phyloP scores from a whole-genome alignment of 2,329 filamentous ascomycete genomes.

The Raffaelea arxii region DNA sequence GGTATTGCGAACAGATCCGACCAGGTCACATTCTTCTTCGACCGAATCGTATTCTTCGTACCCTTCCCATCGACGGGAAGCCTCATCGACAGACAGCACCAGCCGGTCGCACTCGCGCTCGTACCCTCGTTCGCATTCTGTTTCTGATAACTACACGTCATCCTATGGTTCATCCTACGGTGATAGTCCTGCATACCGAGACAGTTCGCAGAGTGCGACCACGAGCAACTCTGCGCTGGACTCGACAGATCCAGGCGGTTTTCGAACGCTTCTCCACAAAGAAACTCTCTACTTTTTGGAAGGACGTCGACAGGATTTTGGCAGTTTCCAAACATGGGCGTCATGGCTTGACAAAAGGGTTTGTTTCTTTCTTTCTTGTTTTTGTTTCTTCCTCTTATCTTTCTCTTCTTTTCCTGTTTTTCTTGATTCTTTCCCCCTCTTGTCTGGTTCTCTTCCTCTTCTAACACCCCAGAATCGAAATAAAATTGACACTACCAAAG shows the following conservation, averaged over 20 bases:
- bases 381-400: no score
- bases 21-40: no score
- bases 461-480: constrained; percentile 18
- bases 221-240: neutral
- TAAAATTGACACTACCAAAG: constrained; percentile 30
- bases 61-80: no score
- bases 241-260: neutral
- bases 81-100: no score
- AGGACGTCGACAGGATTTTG: constrained; percentile 21
- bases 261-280: neutral
- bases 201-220: no score
- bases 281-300: constrained; percentile 29
- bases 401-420: neutral
- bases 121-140: no score
- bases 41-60: no score
- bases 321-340: constrained; percentile 17
- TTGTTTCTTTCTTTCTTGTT: constrained; percentile 3
- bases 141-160: no score
- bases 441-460: neutral
- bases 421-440: neutral
- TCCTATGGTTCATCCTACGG: no score
- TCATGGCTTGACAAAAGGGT: constrained; percentile 19
- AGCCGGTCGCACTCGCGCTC: no score
- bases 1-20: neutral
- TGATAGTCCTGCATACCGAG: no score